Percentiles rank a stretch among this genome's conserved stretches.
These are phyloP conservation scores for Mesotaenium endlicherianum DNA, from an alignment of 139 green algal genomes.

Conservation along the genomic window DNA sequence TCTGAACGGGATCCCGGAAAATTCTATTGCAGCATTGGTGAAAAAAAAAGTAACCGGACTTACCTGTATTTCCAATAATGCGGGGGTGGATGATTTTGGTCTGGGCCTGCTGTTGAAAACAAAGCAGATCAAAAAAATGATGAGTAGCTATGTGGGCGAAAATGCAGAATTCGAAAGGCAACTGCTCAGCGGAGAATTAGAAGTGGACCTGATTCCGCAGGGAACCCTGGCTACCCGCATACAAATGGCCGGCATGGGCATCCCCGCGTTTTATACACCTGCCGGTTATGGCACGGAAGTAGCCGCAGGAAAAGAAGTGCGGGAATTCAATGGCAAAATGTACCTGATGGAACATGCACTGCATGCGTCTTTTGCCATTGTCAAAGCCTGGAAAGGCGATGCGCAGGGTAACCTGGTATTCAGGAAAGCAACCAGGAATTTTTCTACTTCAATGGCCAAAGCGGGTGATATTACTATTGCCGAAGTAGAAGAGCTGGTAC, in stretches of 20 bases:
- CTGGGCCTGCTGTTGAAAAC: not conserved
- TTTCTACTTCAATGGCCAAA: not conserved
- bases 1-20: not conserved
- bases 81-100: not conserved
- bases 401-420: not conserved
- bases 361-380: not conserved
- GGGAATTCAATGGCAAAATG: not conserved
- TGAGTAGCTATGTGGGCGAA: not conserved
- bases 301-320: not conserved
- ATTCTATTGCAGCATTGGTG: not conserved
- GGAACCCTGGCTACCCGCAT: not conserved
- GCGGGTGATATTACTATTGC: not conserved
- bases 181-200: not conserved
- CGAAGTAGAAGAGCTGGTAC: conserved; percentile 1
- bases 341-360: not conserved
- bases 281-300: not conserved
- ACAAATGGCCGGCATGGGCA: conserved; percentile 11
- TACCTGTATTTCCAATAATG: not conserved
- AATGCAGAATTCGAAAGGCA: not conserved
- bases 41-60: not conserved
- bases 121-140: not conserved
- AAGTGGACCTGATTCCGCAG: not conserved
- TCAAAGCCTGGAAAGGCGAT: conserved; percentile 8
- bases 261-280: not conserved
- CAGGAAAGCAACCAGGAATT: not conserved